Conservation (phyloP, 2,329 filamentous ascomycete genomes). For the Venturia carpophila region DNA sequence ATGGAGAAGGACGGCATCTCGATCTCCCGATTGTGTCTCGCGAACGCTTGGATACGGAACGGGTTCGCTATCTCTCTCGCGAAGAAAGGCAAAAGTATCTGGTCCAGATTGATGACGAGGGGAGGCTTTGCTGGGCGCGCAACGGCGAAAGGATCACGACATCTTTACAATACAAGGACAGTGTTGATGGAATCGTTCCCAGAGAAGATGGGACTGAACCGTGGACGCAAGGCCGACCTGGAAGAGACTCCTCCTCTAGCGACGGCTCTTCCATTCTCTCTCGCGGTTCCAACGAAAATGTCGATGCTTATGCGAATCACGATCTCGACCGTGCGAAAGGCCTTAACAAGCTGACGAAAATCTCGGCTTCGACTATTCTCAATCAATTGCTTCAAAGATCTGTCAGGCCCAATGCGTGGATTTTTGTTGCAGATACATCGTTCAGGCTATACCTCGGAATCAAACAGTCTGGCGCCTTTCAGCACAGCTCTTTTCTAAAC, state of each 20-base stretch:
- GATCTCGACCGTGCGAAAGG: slow-evolving; percentile 55
- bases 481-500: slow-evolving; percentile 83
- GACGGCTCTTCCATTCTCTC: slow-evolving; percentile 7
- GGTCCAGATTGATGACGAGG: slow-evolving; percentile 65
- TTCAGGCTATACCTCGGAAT: slow-evolving; percentile 85
- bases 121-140: slow-evolving; percentile 79
- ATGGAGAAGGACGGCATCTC: slow-evolving; percentile 63
- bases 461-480: slow-evolving; percentile 80
- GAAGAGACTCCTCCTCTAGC: slow-evolving; percentile 16
- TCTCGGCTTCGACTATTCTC: slow-evolving; percentile 64
- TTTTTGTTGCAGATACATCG: slow-evolving; percentile 80
- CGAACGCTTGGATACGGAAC: slow-evolving; percentile 65
- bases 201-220: slow-evolving; percentile 35
- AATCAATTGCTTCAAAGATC: slow-evolving; percentile 72
- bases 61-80: slow-evolving; percentile 72
- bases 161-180: slow-evolving; percentile 67
- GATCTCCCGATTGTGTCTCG: slow-evolving; percentile 66
- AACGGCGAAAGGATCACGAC: slow-evolving; percentile 73
- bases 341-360: slow-evolving; percentile 53
- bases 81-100: slow-evolving; percentile 78
- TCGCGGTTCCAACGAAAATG: slow-evolving; percentile 34
- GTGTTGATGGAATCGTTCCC: slow-evolving; percentile 54
- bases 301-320: slow-evolving; percentile 57
- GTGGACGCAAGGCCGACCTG: slow-evolving; percentile 28
- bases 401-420: slow-evolving; percentile 84